Percentiles rank a stretch among this genome's conserved stretches.
These are phyloP conservation scores for Neurospora sp. DNA, from an alignment of 495 filamentous ascomycete genomes.

Conservation along the genomic window DNA sequence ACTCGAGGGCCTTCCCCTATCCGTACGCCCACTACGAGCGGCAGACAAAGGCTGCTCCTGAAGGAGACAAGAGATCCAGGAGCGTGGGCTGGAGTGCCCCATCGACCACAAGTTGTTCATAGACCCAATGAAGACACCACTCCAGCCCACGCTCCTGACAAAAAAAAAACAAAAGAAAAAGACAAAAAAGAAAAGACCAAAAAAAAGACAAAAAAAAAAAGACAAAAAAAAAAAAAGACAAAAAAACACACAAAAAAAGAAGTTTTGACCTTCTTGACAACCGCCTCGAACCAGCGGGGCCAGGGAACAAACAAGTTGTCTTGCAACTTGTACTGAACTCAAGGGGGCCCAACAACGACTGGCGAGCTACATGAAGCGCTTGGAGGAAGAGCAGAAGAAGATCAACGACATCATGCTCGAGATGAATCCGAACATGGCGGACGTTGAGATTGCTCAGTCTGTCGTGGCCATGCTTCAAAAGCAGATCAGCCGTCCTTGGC, in stretches of 20 bases:
- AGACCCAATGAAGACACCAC: constrained; percentile 91
- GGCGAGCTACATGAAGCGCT: constrained; percentile 20
- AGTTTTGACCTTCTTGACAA: not conserved
- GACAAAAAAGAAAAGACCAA: not conserved
- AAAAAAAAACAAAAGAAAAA: not conserved
- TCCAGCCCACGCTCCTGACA: not conserved
- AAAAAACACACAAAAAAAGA: no score
- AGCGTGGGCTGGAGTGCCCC: constrained; percentile 78
- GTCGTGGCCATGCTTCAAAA: no score
- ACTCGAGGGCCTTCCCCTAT: not conserved
- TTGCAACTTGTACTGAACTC: constrained; percentile 2
- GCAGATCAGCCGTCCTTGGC: no score
- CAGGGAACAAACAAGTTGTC: not conserved
- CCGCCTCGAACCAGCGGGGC: not conserved
- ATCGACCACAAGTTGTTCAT: constrained; percentile 95
- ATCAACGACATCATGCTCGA: constrained; percentile 56
- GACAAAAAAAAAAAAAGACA: no score
- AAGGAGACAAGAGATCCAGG: constrained; percentile 68
- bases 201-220: no score
- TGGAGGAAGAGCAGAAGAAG: constrained; percentile 49
- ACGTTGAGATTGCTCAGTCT: no score
- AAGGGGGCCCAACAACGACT: constrained; percentile 8
- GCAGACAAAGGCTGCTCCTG: constrained; percentile 25
- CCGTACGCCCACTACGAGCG: not conserved
- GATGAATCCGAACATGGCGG: constrained; percentile 45